phyloP scores from a whole-genome alignment of 225 moss, liverwort and hornwort genomes.

The Physcomitrium patens region DNA sequence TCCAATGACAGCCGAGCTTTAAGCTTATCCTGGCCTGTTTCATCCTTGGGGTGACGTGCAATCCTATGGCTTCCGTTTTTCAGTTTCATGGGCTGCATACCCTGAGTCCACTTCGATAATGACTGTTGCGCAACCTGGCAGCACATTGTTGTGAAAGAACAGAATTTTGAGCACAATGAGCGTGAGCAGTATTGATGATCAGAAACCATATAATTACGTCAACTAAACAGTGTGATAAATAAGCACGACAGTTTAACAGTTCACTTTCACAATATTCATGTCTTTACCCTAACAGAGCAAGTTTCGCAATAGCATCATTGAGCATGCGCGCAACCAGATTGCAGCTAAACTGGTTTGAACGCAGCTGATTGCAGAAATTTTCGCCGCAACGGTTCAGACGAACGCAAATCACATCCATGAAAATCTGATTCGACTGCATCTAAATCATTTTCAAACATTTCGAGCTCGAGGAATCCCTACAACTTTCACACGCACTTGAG shows the following conservation, averaged over 20 bases:
- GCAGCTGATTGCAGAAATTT: too few species aligned
- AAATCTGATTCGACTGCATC: background rate
- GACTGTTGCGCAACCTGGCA: conserved; percentile 58
- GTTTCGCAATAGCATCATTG: background rate
- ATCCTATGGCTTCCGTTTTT: conserved; percentile 31
- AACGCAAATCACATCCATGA: too few species aligned
- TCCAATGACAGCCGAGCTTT: conserved; percentile 41
- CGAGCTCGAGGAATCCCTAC: background rate
- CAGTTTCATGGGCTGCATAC: conserved; percentile 31
- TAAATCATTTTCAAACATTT: conserved; percentile 5
- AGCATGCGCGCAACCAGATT: conserved; percentile 19
- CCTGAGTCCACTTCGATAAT: conserved; percentile 39
- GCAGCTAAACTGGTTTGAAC: too few species aligned
- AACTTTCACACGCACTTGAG: too few species aligned
- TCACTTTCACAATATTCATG: background rate
- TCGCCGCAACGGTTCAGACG: too few species aligned
- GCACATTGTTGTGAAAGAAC: background rate
- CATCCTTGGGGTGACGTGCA: conserved; percentile 31
- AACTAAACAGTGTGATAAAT: too few species aligned
- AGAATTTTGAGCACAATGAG: too few species aligned
- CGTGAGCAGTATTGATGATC: too few species aligned
- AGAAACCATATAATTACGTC: too few species aligned
- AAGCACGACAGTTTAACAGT: too few species aligned
- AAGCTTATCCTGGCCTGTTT: conserved; percentile 27
- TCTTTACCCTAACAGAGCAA: conserved; percentile 9